Base-by-base conservation (phyloP, 1,284 basidiomycete genomes). In the Moesziomyces antarcticus region DNA sequence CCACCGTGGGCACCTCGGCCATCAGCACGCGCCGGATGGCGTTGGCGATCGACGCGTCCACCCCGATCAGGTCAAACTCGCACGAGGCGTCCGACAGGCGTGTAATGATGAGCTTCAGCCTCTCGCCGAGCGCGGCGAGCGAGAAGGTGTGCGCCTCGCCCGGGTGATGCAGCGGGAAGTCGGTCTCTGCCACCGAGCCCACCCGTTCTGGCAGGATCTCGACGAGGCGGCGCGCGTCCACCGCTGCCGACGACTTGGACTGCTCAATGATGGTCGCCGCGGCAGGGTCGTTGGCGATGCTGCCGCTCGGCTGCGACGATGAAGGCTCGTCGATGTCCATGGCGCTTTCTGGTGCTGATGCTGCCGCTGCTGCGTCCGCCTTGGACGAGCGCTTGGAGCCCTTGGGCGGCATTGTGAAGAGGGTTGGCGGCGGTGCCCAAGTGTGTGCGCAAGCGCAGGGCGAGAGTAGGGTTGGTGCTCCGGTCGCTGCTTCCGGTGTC, bases 21-120 rank as follows among this genome's bases (percentile, higher is more conserved):
- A 99, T 93, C 81, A 98, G 87, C 57, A 96, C 92, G 62, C 96
- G 87, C 45, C 97, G 89, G 75, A 97, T 89, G 0, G 96, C 94
- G 84, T 99, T 99, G 25, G 97, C 94, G 55, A 99, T 92, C 30
- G 92, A 92, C 0, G 97, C 93, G 85, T 99, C 97, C 33, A 98
- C 92, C 9, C 97, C 96, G 60, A 98, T 89, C 27, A 99, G 86
- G 85, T 99, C 96, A 84, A 99, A 96, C 79, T 98, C 95, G 71
- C 97, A 89, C 5, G 71, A 65, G 13, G 67, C 69, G 14, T 70
- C 56, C 3, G 81, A 80, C 21, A 82, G 73, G 21, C 79, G 71
- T 2, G 80, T 83, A 40, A 82, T 50, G 33, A 71, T 58, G n/a
- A 78, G 60, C 18, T 55, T 66, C 37, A 83, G 75, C 21, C 60